A percentile compares a stretch with the other conserved stretches of the same genome.
These are phyloP conservation scores for Scheffersomyces illinoinensis DNA, from an alignment of 1,139 yeast species.

Conservation along the genomic window DNA sequence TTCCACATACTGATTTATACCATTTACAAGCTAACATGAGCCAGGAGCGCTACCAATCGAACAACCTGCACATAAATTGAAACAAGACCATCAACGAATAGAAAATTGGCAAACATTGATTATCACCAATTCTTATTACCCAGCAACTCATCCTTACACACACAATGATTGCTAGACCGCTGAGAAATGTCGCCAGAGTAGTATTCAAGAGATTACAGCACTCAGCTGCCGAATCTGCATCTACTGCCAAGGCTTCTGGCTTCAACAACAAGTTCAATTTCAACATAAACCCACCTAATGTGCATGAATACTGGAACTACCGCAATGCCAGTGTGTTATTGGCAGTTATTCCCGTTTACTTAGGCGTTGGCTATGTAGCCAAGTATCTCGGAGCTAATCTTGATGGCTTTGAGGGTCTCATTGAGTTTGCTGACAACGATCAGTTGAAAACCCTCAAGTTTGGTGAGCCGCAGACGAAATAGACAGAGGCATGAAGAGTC, in stretches of 20 bases:
- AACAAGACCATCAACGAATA: not conserved
- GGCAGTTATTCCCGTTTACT: conserved; percentile 41
- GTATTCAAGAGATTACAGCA: conserved; percentile 37
- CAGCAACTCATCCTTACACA: not conserved
- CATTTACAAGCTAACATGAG: too few species aligned
- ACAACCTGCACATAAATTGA: not conserved
- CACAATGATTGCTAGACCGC: conserved; percentile 30
- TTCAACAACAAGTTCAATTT: conserved; percentile 47
- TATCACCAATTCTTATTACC: not conserved
- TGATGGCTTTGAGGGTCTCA: conserved; percentile 34
- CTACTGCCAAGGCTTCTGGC: conserved; percentile 23
- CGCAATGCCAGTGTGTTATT: conserved; percentile 38
- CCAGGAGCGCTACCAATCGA: not conserved
- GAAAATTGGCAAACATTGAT: not conserved
- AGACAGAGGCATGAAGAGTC: not conserved
- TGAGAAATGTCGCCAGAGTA: conserved; percentile 20
- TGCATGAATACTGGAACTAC: conserved; percentile 49
- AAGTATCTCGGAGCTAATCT: conserved; percentile 31
- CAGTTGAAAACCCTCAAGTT: conserved; percentile 35
- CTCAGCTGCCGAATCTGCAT: conserved; percentile 21
- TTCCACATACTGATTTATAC: too few species aligned
- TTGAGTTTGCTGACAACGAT: conserved; percentile 38
- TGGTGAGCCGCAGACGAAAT: conserved; percentile 36
- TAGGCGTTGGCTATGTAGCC: conserved; percentile 36
- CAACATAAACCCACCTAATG: conserved; percentile 49